Percentiles rank a stretch among this genome's conserved stretches.
These are phyloP conservation scores for Tetrapisispora namnaoensis DNA, from an alignment of 805 yeast genomes.

Conservation along the genomic window DNA sequence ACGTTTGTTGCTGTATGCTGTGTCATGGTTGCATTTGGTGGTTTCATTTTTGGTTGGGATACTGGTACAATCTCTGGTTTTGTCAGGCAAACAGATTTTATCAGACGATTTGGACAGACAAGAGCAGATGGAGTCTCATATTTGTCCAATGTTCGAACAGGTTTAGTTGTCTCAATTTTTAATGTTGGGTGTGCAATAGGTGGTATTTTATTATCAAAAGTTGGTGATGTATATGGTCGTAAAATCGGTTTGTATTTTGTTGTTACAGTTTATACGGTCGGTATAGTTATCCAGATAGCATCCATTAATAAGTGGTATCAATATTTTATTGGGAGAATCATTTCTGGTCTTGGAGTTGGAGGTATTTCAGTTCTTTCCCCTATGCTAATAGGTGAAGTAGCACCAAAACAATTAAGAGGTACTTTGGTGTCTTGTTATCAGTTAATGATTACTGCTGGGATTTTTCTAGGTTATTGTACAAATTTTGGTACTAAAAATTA, in stretches of 20 bases:
- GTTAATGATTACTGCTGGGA: constrained; percentile 65
- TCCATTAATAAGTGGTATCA: constrained; percentile 52
- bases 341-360: constrained; percentile 74
- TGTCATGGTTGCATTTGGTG: constrained; percentile 59
- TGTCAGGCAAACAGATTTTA: constrained; percentile 35
- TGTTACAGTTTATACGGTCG: constrained; percentile 55
- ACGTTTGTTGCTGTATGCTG: constrained; percentile 24
- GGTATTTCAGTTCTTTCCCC: constrained; percentile 69
- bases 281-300: constrained; percentile 63
- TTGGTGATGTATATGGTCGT: constrained; percentile 60
- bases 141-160: constrained; percentile 21
- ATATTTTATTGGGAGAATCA: constrained; percentile 56
- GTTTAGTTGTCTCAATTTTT: constrained; percentile 38
- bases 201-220: constrained; percentile 47
- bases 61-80: constrained; percentile 65
- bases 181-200: constrained; percentile 74
- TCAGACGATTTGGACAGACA: constrained; percentile 19
- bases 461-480: constrained; percentile 68
- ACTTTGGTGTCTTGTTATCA: constrained; percentile 65
- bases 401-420: constrained; percentile 49
- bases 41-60: constrained; percentile 72
- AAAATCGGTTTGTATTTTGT: constrained; percentile 50
- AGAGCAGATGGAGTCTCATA: constrained; percentile 15
- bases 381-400: constrained; percentile 45
- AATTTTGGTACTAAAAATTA: constrained; percentile 47